Percentiles rank a stretch among this genome's conserved stretches.
Evolutionary conservation across 2,329 filamentous ascomycete species (phyloP).

Genomic region (Trichoderma pleuroti): DNA sequence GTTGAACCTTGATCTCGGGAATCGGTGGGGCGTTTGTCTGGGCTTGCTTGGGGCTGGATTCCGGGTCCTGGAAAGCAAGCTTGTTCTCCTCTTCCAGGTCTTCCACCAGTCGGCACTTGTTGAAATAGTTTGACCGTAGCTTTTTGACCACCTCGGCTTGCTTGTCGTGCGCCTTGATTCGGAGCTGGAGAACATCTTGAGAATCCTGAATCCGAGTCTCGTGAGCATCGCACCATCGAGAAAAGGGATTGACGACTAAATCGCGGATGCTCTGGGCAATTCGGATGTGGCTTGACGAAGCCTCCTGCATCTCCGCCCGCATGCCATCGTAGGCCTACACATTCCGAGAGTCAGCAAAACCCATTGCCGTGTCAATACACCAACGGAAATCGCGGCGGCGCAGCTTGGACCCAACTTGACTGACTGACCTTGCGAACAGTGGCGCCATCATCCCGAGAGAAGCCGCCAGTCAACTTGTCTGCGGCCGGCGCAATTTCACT

Average conservation of each 20-base stretch:
- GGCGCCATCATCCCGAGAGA: slow-evolving; percentile 87
- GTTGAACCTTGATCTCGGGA: slow-evolving; percentile 84
- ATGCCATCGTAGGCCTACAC: slow-evolving; percentile 87
- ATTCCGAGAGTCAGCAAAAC: slow-evolving; percentile 21
- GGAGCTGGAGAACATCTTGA: slow-evolving; percentile 86
- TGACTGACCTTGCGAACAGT: slow-evolving; percentile 79
- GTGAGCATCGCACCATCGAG: slow-evolving; percentile 94
- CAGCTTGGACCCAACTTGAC: slow-evolving; percentile 21
- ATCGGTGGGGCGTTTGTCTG: slow-evolving; percentile 57
- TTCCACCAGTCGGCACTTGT: slow-evolving; percentile 94
- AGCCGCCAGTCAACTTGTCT: slow-evolving; percentile 79
- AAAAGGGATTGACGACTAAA: slow-evolving; percentile 89
- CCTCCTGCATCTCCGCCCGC: slow-evolving; percentile 87
- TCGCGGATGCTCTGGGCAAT: slow-evolving; percentile 96
- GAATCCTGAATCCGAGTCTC: slow-evolving; percentile 87
- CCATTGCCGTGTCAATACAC: background rate
- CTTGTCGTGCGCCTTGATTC: slow-evolving; percentile 89
- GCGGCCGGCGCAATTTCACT: slow-evolving; percentile 77
- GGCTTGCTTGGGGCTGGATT: slow-evolving; percentile 61
- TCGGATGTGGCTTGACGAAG: slow-evolving; percentile 84
- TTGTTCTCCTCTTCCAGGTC: slow-evolving; percentile 99
- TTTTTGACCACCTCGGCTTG: slow-evolving; percentile 90
- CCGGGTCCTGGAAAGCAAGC: slow-evolving; percentile 88
- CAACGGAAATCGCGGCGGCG: background rate
- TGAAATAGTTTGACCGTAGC: slow-evolving; percentile 93